Percentiles rank a stretch among this genome's conserved stretches.
Conservation (phyloP, 1,284 basidiomycete species). For the Marasmius tenuissimus region DNA sequence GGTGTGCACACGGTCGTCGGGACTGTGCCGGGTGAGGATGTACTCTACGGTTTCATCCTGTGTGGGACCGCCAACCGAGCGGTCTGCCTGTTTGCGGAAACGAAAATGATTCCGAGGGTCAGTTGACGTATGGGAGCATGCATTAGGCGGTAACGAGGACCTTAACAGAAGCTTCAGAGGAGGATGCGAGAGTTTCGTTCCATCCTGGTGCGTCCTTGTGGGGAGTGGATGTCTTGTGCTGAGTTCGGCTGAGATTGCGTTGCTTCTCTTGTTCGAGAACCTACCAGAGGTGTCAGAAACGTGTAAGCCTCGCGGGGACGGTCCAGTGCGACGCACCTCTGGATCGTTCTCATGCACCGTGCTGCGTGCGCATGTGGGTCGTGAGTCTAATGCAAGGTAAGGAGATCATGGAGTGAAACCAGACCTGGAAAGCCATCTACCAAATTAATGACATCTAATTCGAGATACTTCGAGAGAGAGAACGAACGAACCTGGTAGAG, state of each 20-base stretch:
- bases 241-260: conserved; percentile 47
- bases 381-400: background rate
- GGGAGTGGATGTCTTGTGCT: conserved; percentile 53
- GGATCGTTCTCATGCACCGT: conserved; percentile 67
- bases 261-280: conserved; percentile 57
- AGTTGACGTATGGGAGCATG: background rate
- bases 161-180: conserved; percentile 72
- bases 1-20: conserved; percentile 28
- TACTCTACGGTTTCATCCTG: conserved; percentile 39
- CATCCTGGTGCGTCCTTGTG: conserved; percentile 64
- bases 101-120: background rate
- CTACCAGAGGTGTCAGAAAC: conserved; percentile 25
- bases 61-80: conserved; percentile 26
- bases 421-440: conserved; percentile 7
- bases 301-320: background rate
- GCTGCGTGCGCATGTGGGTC: conserved; percentile 49
- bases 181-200: conserved; percentile 69
- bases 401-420: background rate
- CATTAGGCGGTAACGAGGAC: conserved; percentile 30
- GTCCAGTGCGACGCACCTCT: conserved; percentile 35
- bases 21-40: conserved; percentile 31
- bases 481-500: background rate
- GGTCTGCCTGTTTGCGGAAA: conserved; percentile 37
- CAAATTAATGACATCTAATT: background rate
- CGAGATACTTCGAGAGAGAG: background rate